phyloP scores from a whole-genome alignment of 805 yeast species.

The Monosporozyma siamensis region DNA sequence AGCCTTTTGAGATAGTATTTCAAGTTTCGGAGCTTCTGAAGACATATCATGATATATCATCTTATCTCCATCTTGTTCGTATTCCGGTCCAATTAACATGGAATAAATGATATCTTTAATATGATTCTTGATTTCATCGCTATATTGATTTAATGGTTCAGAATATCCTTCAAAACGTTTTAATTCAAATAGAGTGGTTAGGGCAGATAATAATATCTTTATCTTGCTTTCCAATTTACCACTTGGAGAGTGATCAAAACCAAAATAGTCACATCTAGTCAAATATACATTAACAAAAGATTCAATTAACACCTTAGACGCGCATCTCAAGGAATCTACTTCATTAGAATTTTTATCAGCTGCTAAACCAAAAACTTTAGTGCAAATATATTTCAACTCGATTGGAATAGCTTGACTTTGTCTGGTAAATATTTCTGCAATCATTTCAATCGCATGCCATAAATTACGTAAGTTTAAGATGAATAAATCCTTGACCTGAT shows the following conservation, averaged over 20 bases:
- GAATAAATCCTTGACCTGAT: slow-evolving; percentile 60
- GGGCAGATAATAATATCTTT: slow-evolving; percentile 13
- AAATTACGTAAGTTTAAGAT: slow-evolving; percentile 64
- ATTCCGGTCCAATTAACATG: slow-evolving; percentile 23
- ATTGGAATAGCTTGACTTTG: slow-evolving; percentile 41
- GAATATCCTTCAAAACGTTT: slow-evolving; percentile 22
- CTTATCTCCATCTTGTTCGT: slow-evolving; percentile 23
- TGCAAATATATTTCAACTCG: slow-evolving; percentile 48
- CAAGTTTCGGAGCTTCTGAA: slow-evolving; percentile 13
- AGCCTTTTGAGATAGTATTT: slow-evolving; percentile 24
- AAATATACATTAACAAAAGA: slow-evolving; percentile 20
- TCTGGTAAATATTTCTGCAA: slow-evolving; percentile 40
- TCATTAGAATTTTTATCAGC: slow-evolving; percentile 47
- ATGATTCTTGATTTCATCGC: slow-evolving; percentile 23
- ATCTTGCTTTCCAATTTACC: slow-evolving; percentile 12
- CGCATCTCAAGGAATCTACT: slow-evolving; percentile 55
- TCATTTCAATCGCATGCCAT: slow-evolving; percentile 59
- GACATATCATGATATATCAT: slow-evolving; percentile 28
- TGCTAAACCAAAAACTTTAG: slow-evolving; percentile 34
- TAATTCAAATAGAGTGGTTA: slow-evolving; percentile 22
- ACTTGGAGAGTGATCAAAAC: slow-evolving; percentile 8
- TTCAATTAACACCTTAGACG: slow-evolving; percentile 30
- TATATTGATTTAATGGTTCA: slow-evolving; percentile 29
- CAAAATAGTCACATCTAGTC: slow-evolving; percentile 17
- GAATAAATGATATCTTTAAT: slow-evolving; percentile 19